These are phyloP conservation scores for Melaleuca alternifolia DNA, from an alignment of 345 rosid genomes.

Conservation along the genomic window DNA sequence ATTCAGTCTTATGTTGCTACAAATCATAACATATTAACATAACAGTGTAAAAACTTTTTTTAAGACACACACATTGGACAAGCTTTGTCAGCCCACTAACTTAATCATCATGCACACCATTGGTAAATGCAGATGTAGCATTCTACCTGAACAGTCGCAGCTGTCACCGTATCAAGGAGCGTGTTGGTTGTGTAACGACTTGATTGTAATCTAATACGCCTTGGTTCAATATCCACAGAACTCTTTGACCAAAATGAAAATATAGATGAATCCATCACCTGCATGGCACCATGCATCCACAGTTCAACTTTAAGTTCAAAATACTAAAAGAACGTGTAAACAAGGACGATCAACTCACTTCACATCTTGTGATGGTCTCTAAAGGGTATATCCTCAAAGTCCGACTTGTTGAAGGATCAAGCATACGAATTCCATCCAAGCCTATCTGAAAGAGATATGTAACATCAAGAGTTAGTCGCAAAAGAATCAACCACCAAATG, in stretches of 20 bases:
- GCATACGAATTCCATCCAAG: conserved; percentile 97
- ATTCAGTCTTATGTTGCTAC: not conserved
- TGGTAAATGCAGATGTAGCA: not conserved
- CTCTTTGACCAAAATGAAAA: conserved; percentile 98
- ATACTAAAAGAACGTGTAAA: not conserved
- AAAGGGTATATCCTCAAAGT: conserved; percentile 93
- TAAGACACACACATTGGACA: not conserved
- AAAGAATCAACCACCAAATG: not conserved
- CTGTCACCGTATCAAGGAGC: conserved; percentile 87
- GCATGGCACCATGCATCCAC: not conserved
- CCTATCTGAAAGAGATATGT: conserved; percentile 49
- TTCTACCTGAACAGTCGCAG: conserved; percentile 94
- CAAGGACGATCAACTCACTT: conserved; percentile 33
- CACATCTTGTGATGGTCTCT: conserved; percentile 90
- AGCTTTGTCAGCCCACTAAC: not conserved
- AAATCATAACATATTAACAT: not conserved
- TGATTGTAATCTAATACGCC: conserved; percentile 91
- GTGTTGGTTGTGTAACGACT: conserved; percentile 81
- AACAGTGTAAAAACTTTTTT: not conserved
- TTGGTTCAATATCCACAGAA: conserved; percentile 83
- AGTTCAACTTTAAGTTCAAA: not conserved
- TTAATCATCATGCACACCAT: not conserved
- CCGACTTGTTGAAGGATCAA: conserved; percentile 76
- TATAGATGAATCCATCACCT: conserved; percentile 77
- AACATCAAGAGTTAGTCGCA: not conserved